phyloP scores from a whole-genome alignment of 305 asterid genomes.

The Solanum aculeatissimum region DNA sequence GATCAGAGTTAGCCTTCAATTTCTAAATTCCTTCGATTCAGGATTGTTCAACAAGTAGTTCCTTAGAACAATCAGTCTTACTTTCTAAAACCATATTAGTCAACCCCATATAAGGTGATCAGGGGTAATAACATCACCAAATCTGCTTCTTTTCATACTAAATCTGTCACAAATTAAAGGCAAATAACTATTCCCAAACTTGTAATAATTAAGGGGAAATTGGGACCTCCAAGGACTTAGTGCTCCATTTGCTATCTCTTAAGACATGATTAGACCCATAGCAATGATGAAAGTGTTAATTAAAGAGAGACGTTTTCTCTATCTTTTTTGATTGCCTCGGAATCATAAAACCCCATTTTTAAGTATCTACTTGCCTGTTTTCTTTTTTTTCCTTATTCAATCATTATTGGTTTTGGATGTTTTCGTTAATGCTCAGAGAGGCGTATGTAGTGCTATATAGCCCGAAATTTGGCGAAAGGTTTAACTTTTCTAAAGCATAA shows the following conservation, averaged over 20 bases:
- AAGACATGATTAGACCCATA: not conserved
- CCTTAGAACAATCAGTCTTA: too few relatives aligned
- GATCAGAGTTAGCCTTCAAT: too few relatives aligned
- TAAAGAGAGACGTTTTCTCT: not conserved
- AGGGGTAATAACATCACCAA: not conserved
- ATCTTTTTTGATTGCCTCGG: not conserved
- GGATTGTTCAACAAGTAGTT: too few relatives aligned
- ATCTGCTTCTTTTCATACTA: not conserved
- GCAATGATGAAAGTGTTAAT: not conserved
- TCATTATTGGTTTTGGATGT: not conserved
- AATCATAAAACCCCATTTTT: not conserved
- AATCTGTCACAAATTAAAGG: not conserved
- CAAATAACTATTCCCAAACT: not conserved
- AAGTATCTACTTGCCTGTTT: not conserved
- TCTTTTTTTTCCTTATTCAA: not conserved
- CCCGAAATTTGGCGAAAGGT: not conserved
- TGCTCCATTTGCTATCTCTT: constrained; percentile 1
- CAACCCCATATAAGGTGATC: not conserved
- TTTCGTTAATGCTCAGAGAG: not conserved
- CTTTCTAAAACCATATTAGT: too few relatives aligned
- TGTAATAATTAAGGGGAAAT: not conserved
- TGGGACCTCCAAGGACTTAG: constrained; percentile 4
- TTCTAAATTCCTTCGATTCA: too few relatives aligned
- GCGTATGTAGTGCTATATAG: not conserved
- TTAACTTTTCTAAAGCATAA: not conserved